Evolutionary conservation across 2,329 filamentous ascomycete genomes (phyloP), one percentile per base, ranked within the genome.

Genomic region (Aspergillaceae sp.): DNA sequence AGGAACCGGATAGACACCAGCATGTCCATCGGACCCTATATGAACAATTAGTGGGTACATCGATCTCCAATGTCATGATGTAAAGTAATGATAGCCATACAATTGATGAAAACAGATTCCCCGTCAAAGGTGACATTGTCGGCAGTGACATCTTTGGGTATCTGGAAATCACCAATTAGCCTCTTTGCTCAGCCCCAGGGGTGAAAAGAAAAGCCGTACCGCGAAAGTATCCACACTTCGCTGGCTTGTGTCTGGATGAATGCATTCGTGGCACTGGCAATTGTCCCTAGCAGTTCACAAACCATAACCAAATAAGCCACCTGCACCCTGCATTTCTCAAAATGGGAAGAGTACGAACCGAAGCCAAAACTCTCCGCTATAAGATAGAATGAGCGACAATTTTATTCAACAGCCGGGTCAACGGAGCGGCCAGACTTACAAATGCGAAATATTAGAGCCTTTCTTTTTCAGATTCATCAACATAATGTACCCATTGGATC

Each of bases 171-270:
- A 41, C 26, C 28, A 27, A 47, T 42, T 29, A 10, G 45, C 42
- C 8, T 28, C 7, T 19, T 32, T 28, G 9, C 27, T 40, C 33
- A 11, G n/a, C 33, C 19, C 27, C 8, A 33, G 10, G 11, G 29
- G 7, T 26, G 2, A 26, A 34, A 4, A 35, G n/a, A 42, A 28
- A 51, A 50, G 42, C 57, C 71, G 54, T 61, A 85, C 80, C 47
- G 75, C 72, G 55, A 87, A 87, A 0, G 81, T 86, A 56, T 87
- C 76, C 46, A 85, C 73, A 43, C 78, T 76, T 28, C 83, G 72
- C 64, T 90, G 86, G 62, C 75, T 79, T 4, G 86, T 90, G 50
- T 82, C 77, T 47, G 78, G 77, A 62, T 88, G 83, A 27, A 85
- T 74, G 59, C 86, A 89, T 49, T 70, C 62, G 1, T 64, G 56